Percentiles rank a stretch among this genome's conserved stretches.
Evolutionary conservation across 2,329 filamentous ascomycete genomes (phyloP).

Genomic region (Alternaria burnsii): DNA sequence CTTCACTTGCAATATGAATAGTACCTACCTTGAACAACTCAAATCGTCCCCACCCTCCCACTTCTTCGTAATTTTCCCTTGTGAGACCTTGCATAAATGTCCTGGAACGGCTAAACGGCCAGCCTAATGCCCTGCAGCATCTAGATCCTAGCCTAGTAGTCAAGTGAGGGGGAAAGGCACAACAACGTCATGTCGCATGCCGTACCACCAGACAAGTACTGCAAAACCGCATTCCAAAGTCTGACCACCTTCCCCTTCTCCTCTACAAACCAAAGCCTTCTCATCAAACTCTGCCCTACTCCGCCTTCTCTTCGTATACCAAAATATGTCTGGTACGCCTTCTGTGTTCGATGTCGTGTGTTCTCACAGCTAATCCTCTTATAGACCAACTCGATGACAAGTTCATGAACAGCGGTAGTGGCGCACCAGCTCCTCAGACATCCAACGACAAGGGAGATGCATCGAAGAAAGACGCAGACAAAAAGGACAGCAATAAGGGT

Average conservation of each 20-base stretch:
- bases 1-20: background rate
- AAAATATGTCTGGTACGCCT: conserved; percentile 2
- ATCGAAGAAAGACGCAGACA: background rate
- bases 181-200: conserved; percentile 3
- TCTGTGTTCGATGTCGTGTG: background rate
- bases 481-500: background rate
- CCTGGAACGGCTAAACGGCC: background rate
- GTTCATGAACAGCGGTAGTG: conserved; percentile 2
- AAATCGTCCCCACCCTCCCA: background rate
- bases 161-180: background rate
- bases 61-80: background rate
- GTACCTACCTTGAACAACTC: background rate
- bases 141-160: background rate
- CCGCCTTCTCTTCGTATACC: background rate
- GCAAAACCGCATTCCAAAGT: background rate
- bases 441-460: conserved; percentile 1
- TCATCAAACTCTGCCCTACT: background rate
- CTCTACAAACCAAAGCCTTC: background rate
- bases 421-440: background rate
- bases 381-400: conserved; percentile 10
- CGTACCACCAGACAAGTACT: background rate
- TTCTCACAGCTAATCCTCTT: background rate
- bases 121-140: background rate
- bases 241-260: background rate
- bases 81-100: background rate